Evolutionary conservation across 805 yeast genomes (phyloP).

Genomic region (Torulaspora quercuum): DNA sequence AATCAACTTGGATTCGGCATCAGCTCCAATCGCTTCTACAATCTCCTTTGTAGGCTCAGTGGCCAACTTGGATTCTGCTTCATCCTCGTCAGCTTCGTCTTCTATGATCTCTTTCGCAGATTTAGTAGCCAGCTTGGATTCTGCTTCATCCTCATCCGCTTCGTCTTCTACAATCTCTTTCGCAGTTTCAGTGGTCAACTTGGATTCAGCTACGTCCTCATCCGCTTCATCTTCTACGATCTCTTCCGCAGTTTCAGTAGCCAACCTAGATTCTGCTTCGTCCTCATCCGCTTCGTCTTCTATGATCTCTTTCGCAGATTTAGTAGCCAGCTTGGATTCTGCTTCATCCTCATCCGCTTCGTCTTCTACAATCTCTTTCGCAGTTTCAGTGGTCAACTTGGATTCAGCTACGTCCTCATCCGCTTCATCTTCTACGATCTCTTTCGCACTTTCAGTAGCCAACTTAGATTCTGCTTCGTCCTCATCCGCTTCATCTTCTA

Average conservation of each 20-base stretch:
- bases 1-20: not conserved
- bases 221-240: too few species aligned
- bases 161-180: constrained; percentile 6
- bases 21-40: too few species aligned
- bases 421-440: constrained; percentile 1
- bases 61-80: too few species aligned
- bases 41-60: too few species aligned
- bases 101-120: not conserved
- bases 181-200: not conserved
- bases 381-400: not conserved
- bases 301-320: not conserved
- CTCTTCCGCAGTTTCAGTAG: not conserved
- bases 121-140: not conserved
- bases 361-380: constrained; percentile 3
- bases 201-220: not conserved
- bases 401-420: not conserved
- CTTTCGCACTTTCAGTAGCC: not conserved
- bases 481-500: constrained; percentile 2
- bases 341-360: constrained; percentile 5
- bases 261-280: not conserved
- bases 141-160: constrained; percentile 1
- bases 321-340: not conserved
- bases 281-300: constrained; percentile 2
- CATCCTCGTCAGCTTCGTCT: not conserved
- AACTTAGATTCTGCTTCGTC: not conserved